Base-by-base conservation (phyloP, 75 land plant genomes). In the Picea glauca region DNA sequence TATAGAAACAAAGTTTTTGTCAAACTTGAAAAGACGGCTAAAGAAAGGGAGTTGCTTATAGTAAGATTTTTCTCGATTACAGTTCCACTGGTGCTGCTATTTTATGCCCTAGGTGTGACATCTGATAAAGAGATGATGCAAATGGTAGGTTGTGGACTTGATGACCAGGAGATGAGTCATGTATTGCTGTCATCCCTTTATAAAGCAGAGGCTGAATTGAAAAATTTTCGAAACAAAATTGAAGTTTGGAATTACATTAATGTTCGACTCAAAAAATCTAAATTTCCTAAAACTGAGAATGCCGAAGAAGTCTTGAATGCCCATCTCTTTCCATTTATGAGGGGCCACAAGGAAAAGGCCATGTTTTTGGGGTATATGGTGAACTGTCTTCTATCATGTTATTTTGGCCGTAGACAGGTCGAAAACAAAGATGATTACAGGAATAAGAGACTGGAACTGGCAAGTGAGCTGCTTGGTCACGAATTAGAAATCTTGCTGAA, bases 291-390 rank as follows among this genome's bases (percentile, higher is more conserved):
- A 32, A 56, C 13, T 31, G 90, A 90, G 74, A 31, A 83, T 31
- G 68, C 80, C 35, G 85, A 86, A 64, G 89, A 85, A 60, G 85
- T 83, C 76, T 31, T 93, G 2, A 13, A 61, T 15, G 74, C 23
- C 2, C 82, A 83, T 72, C 79, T 94, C 3, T 89, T 96, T 78
- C 87, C 96, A 58, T 76, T 56, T 40, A 78, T 90, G 30, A 74
- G 17, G 50, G 79, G 85, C 30, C 26, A 33, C 30, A 81, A 79
- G 33, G 81, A 80, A 75, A 96, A 96, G 82, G 89, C 90, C 26
- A 84, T 85, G 30, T 90, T 91, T 78, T 80, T 96, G 57, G 99
- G 91, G 2, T 94, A 92, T 73, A 96, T 96, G 93, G 87, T 91
- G 14, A 87, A 88, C 62, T 83, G 88, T 61, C 84, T 96, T 5